phyloP scores from a whole-genome alignment of 2,329 filamentous ascomycete genomes.

The Amesomyces nigricolor region DNA sequence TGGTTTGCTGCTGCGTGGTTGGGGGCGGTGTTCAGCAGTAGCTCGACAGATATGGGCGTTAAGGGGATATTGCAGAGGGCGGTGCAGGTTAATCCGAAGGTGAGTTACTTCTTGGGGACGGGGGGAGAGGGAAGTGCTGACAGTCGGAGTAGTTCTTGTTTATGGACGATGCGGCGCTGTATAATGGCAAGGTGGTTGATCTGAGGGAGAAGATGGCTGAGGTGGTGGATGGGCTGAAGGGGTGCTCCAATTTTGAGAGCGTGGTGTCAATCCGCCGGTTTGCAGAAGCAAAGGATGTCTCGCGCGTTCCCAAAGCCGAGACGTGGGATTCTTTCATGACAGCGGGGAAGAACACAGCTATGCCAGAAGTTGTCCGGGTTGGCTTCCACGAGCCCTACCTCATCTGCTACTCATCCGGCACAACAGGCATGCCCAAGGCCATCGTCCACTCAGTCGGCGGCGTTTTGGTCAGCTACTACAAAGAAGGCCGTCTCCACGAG shows the following conservation, averaged over 20 bases:
- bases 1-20: constrained; percentile 65
- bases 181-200: constrained; percentile 72
- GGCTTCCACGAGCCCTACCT: constrained; percentile 70
- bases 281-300: constrained; percentile 52
- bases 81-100: constrained; percentile 67
- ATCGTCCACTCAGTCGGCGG: constrained; percentile 75
- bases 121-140: constrained; percentile 2
- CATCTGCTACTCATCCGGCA: constrained; percentile 74
- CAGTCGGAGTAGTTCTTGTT: constrained; percentile 56
- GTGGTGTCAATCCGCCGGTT: constrained; percentile 65
- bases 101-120: constrained; percentile 26
- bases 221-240: constrained; percentile 57
- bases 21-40: constrained; percentile 70
- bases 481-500: constrained; percentile 56
- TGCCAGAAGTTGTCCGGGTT: constrained; percentile 51
- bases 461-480: constrained; percentile 46
- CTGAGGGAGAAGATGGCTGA: constrained; percentile 66
- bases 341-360: constrained; percentile 25
- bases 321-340: constrained; percentile 43
- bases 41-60: constrained; percentile 77
- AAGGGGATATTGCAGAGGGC: constrained; percentile 70
- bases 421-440: constrained; percentile 77
- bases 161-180: constrained; percentile 72
- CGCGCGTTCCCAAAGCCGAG: constrained; percentile 43
- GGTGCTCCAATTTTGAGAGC: constrained; percentile 54